These are phyloP conservation scores for Eremomyces bilateralis DNA, from an alignment of 495 filamentous ascomycete genomes.

Conservation along the genomic window DNA sequence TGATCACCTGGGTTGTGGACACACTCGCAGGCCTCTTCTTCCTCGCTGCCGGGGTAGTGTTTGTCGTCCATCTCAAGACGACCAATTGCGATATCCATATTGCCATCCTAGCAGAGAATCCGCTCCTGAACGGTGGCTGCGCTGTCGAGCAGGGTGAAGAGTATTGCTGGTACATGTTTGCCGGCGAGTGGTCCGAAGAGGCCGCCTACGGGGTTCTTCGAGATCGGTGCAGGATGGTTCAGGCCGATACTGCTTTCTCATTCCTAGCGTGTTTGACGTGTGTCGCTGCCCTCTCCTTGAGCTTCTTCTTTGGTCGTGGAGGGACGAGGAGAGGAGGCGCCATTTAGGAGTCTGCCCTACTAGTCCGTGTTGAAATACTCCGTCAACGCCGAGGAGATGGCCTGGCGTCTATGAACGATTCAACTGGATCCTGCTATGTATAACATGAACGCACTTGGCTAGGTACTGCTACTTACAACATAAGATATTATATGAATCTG, in stretches of 20 bases:
- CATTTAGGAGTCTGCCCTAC: too few relatives aligned
- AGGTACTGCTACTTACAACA: too few relatives aligned
- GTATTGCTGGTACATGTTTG: neutral
- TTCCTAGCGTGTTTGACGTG: neutral
- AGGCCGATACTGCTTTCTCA: neutral
- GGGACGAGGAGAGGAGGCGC: too few relatives aligned
- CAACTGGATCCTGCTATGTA: too few relatives aligned
- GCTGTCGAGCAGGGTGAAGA: neutral
- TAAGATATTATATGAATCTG: too few relatives aligned
- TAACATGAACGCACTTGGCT: too few relatives aligned
- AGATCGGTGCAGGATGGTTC: neutral
- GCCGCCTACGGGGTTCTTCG: neutral
- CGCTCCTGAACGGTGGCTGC: neutral
- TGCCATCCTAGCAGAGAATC: neutral
- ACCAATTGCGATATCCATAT: neutral
- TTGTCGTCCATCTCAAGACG: neutral
- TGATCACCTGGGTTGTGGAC: constrained; percentile 2
- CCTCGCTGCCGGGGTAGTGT: constrained; percentile 3
- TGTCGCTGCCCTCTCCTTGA: neutral
- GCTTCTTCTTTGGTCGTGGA: neutral
- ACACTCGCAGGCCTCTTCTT: constrained; percentile 2
- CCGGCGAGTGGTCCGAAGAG: too few relatives aligned
- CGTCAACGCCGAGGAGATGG: too few relatives aligned
- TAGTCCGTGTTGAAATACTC: too few relatives aligned
- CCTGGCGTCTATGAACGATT: too few relatives aligned